Evolutionary conservation across 129 eudicot genomes (phyloP).

Genomic region (Rutidosis leptorrhynchoides): DNA sequence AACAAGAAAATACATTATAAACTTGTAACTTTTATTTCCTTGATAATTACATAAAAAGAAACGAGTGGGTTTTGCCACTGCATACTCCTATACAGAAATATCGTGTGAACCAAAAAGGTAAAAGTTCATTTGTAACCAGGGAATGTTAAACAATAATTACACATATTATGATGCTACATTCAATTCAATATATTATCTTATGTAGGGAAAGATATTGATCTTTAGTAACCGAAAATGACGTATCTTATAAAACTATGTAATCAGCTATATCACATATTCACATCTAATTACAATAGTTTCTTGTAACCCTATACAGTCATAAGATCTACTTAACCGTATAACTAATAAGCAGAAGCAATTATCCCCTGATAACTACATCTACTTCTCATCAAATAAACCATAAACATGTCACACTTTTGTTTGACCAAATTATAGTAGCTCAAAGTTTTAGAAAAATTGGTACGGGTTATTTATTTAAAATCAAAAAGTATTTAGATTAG

Average conservation of each 20-base stretch:
- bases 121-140: not conserved
- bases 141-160: not conserved
- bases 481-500: not conserved
- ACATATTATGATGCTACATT: not conserved
- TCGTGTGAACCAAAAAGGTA: not conserved
- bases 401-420: not conserved
- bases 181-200: no score
- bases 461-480: not conserved
- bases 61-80: no score
- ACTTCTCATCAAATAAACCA: not conserved
- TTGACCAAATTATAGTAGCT: not conserved
- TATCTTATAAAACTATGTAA: not conserved
- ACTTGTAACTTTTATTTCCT: not conserved
- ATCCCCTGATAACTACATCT: not conserved
- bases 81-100: not conserved
- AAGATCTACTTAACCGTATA: not conserved
- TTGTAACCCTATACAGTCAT: not conserved
- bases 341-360: not conserved
- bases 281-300: not conserved
- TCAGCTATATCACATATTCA: no score
- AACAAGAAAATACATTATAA: not conserved
- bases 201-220: not conserved
- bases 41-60: not conserved
- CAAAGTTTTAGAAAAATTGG: constrained; percentile 1
- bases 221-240: not conserved